These are phyloP conservation scores for Stagonosporopsis vannaccii DNA, from an alignment of 2,329 filamentous ascomycete genomes.

Conservation along the genomic window DNA sequence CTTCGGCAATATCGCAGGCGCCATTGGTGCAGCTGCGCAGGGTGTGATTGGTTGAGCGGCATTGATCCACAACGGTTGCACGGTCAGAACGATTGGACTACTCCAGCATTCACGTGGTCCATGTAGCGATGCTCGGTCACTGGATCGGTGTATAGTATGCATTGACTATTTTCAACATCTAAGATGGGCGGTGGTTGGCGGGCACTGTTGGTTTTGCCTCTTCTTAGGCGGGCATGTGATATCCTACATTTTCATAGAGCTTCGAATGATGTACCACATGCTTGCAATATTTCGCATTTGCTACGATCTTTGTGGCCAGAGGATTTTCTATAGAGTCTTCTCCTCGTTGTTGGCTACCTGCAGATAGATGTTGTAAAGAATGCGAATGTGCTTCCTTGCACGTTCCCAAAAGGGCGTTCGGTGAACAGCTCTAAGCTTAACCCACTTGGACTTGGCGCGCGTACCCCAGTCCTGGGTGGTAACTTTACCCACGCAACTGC, in stretches of 20 bases:
- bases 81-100: background rate
- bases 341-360: background rate
- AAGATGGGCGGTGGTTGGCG: background rate
- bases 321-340: background rate
- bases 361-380: background rate
- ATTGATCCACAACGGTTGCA: background rate
- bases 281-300: background rate
- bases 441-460: conserved; percentile 2
- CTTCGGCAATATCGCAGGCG: conserved; percentile 75
- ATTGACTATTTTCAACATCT: conserved; percentile 7
- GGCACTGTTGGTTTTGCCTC: background rate
- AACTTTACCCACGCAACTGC: conserved; percentile 16
- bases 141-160: conserved; percentile 6
- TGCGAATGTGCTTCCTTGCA: background rate
- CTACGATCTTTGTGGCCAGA: background rate
- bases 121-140: conserved; percentile 8
- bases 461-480: conserved; percentile 7
- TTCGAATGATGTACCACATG: background rate
- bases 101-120: background rate
- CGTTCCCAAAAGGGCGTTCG: conserved; percentile 14
- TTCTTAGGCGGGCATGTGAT: conserved; percentile 6
- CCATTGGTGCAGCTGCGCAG: conserved; percentile 52
- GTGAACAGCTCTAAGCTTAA: conserved; percentile 11
- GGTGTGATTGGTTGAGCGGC: conserved; percentile 37
- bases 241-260: background rate